Conservation (phyloP, 345 rosid species). For the Erodium maritimum region DNA sequence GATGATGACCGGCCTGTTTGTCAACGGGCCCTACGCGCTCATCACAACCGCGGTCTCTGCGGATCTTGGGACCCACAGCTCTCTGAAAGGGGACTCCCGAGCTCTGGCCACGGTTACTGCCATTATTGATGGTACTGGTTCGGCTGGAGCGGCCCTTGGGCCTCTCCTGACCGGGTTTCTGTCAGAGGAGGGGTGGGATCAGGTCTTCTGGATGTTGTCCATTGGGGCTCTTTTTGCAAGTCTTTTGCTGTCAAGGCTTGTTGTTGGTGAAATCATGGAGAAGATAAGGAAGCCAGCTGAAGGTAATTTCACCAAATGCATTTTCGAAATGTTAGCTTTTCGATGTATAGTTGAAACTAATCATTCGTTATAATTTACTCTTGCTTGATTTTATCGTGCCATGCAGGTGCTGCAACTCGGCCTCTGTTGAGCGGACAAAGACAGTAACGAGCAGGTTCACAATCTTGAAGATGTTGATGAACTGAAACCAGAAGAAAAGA, state of each 20-base stretch:
- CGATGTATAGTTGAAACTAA: no score
- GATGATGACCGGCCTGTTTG: slow-evolving; percentile 78
- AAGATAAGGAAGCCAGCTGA: slow-evolving; percentile 14
- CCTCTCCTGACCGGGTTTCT: slow-evolving; percentile 87
- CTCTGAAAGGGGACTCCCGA: slow-evolving; percentile 76
- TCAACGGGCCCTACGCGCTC: slow-evolving; percentile 92
- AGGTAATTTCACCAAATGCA: no score
- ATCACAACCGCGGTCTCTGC: slow-evolving; percentile 96
- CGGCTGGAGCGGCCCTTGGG: slow-evolving; percentile 87
- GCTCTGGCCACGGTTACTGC: slow-evolving; percentile 94
- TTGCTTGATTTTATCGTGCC: not conserved
- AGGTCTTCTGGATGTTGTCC: slow-evolving; percentile 64
- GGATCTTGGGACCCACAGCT: slow-evolving; percentile 88
- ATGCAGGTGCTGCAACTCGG: slow-evolving; percentile 17
- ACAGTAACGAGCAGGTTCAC: slow-evolving; percentile 5
- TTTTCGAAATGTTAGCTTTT: no score
- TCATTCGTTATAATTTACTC: no score
- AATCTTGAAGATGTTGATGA: not conserved
- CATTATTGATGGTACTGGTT: slow-evolving; percentile 88
- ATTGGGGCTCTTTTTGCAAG: slow-evolving; percentile 66
- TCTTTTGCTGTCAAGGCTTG: slow-evolving; percentile 57
- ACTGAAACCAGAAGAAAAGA: not conserved
- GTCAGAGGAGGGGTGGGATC: slow-evolving; percentile 63
- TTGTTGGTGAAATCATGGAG: slow-evolving; percentile 37
- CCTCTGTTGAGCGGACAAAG: slow-evolving; percentile 23